Evolutionary conservation across 306 rosid species (phyloP).

Genomic region (Ceratonia siliqua): DNA sequence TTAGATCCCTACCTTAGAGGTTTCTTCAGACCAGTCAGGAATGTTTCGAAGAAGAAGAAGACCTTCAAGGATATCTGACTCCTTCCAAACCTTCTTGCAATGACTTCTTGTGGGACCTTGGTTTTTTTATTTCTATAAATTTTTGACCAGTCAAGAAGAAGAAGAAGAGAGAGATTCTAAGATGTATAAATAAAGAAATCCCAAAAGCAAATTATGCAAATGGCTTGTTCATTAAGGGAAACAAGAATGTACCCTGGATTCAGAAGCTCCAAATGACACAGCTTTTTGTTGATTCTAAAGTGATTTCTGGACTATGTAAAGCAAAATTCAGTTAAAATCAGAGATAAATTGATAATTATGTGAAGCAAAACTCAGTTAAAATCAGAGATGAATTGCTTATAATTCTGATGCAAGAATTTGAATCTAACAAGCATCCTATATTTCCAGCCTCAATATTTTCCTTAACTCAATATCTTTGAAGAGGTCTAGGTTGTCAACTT

Average conservation of each 20-base stretch:
- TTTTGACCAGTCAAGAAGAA: slow-evolving; percentile 69
- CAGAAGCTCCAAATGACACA: slow-evolving; percentile 31
- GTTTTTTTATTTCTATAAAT: slow-evolving; percentile 44
- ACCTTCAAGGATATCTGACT: slow-evolving; percentile 83
- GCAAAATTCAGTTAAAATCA: slow-evolving; percentile 22
- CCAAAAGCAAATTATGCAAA: slow-evolving; percentile 18
- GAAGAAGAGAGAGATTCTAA: slow-evolving; percentile 13
- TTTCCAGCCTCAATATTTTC: background rate
- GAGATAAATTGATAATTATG: background rate
- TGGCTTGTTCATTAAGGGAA: slow-evolving; percentile 20
- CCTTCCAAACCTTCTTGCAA: slow-evolving; percentile 79
- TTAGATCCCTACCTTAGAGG: slow-evolving; percentile 83
- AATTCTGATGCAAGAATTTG: slow-evolving; percentile 21
- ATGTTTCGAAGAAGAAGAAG: too few species aligned
- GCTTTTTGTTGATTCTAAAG: slow-evolving; percentile 46
- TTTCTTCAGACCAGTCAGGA: slow-evolving; percentile 92
- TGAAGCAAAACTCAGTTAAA: slow-evolving; percentile 25
- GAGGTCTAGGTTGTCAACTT: background rate
- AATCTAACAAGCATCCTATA: background rate
- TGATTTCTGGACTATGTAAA: slow-evolving; percentile 41
- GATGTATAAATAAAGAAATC: too few species aligned
- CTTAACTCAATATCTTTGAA: slow-evolving; percentile 24
- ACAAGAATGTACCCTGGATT: slow-evolving; percentile 37
- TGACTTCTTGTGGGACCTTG: slow-evolving; percentile 70
- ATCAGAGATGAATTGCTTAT: background rate